phyloP scores from a whole-genome alignment of 1,139 yeast species.

The Kurtzmaniella natalensis region DNA sequence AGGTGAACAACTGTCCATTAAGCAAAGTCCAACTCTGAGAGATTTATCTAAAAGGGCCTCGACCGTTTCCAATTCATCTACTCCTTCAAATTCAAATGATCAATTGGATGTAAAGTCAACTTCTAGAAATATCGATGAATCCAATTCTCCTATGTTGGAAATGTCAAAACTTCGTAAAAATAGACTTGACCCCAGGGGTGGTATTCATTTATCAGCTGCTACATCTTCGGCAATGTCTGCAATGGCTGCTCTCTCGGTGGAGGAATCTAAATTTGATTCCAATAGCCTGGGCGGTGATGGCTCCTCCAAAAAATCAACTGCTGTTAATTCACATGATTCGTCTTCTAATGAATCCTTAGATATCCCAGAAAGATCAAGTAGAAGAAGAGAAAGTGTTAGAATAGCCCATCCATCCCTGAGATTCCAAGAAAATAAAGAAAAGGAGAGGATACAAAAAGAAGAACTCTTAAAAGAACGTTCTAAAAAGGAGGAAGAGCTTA shows the following conservation, averaged over 20 bases:
- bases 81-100: no score
- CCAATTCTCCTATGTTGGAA: no score
- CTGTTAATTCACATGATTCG: neutral
- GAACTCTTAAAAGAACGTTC: conserved; percentile 2
- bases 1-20: no score
- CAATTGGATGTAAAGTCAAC: no score
- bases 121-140: no score
- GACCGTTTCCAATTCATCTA: neutral
- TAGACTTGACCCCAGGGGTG: conserved; percentile 6
- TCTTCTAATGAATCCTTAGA: conserved; percentile 3
- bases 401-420: conserved; percentile 7
- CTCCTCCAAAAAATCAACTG: neutral
- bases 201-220: conserved; percentile 6
- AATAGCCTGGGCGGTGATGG: no score
- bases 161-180: conserved; percentile 1
- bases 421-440: conserved; percentile 7
- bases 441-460: conserved; percentile 5
- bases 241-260: conserved; percentile 5
- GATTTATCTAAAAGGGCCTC: no score
- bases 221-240: conserved; percentile 7
- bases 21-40: no score
- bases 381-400: conserved; percentile 10
- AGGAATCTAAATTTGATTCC: neutral
- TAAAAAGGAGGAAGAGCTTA: conserved; percentile 1
- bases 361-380: conserved; percentile 9